Evolutionary conservation across 805 yeast species (phyloP), one percentile per base, ranked within the genome.

Genomic region (Spathaspora sp.): DNA sequence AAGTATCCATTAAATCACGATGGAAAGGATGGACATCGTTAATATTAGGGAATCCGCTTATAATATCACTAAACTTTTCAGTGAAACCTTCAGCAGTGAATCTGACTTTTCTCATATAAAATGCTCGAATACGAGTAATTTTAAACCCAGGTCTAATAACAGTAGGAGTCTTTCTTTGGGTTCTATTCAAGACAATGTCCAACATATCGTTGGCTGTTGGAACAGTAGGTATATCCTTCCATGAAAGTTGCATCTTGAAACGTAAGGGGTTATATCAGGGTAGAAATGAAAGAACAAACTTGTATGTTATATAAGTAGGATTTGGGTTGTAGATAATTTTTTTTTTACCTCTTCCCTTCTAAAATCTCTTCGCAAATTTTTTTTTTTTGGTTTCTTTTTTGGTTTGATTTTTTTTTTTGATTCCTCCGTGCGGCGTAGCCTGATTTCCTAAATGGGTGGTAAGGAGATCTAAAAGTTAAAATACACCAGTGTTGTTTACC

Each of bases 121-220:
- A 94, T 11, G 97, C 89, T 61, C 99, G 81, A 64, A 94, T 94
- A 79, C 99, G 90, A 63, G 94, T 87, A 69, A 94, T 93, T 67
- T 89, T 87, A 78, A 92, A 94, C 52, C 98, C 98, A 17, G 97
- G 88, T 70, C 99, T 86, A 60, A 94, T 88, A 51, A 94, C 97
- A n/a, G 99, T 94, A 53, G 99, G 99, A 5, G 99, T 94, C 75
- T 94, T 94, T 76, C 99, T 85, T 77, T 94, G 99, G 1, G 99
- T 94, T 67, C 97, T 82, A 79, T 94, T 94, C 59, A 94, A 87
- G 56, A 94, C 96, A 57, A 94, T 89, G 73, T 94, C 99, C 83
- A 94, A 79, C 80, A 92, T 79, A 73, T 94, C 98, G 70, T 87
- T 90, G 63, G 96, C 77, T 58, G 85, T 85, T 46, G 98, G 96